phyloP scores from a whole-genome alignment of 352 stramenopile genomes.

The Lagenidium giganteum region DNA sequence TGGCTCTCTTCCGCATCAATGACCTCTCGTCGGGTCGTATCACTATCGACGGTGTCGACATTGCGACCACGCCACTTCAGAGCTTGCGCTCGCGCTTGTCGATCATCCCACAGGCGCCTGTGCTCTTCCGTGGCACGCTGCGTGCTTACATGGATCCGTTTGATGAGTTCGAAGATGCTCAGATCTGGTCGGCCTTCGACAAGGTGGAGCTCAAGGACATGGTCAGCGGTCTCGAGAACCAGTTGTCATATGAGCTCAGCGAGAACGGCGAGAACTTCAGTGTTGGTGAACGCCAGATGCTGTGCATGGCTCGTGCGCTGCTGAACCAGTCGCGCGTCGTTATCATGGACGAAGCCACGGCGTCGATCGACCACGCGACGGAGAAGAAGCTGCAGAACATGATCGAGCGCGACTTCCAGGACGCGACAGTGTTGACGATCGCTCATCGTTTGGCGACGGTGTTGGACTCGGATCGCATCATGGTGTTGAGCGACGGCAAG shows the following conservation, averaged over 20 bases:
- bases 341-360: conserved; percentile 94
- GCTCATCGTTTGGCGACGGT: conserved; percentile 93
- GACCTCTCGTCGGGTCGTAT: conserved; percentile 45
- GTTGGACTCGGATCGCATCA: conserved; percentile 84
- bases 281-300: conserved; percentile 91
- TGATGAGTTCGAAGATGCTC: conserved; percentile 55
- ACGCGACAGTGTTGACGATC: conserved; percentile 91
- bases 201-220: conserved; percentile 51
- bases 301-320: conserved; percentile 89
- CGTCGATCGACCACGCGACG: conserved; percentile 51
- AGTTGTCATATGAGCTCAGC: conserved; percentile 16
- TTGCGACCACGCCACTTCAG: conserved; percentile 12
- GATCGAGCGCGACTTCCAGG: conserved; percentile 84
- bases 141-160: conserved; percentile 87
- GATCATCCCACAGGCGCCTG: conserved; percentile 53
- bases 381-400: conserved; percentile 65
- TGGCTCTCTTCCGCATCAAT: conserved; percentile 7
- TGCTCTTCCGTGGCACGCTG: conserved; percentile 84
- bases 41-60: conserved; percentile 23
- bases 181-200: conserved; percentile 69
- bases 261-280: conserved; percentile 91
- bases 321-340: conserved; percentile 81
- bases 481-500: conserved; percentile 83
- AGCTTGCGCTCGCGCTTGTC: conserved; percentile 17
- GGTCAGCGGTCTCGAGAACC: conserved; percentile 10